Conservation (phyloP, 371 early-diverging fungal species). For the Mortierella sp. region DNA sequence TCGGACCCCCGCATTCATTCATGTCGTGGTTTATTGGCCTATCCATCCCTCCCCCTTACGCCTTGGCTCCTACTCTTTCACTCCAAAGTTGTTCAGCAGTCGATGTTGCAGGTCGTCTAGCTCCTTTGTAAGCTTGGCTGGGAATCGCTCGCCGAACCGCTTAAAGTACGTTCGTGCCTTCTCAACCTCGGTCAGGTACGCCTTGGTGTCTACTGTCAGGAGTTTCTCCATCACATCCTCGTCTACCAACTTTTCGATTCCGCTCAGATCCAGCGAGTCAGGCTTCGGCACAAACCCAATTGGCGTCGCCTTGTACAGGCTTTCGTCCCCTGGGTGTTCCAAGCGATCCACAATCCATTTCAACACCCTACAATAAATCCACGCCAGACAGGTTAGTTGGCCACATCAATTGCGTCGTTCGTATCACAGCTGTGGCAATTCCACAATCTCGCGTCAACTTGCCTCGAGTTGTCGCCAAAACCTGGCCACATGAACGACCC, state of each 20-base stretch:
- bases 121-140: constrained; percentile 53
- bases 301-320: constrained; percentile 52
- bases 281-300: constrained; percentile 56
- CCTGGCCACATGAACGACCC: constrained; percentile 59
- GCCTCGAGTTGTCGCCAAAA: constrained; percentile 56
- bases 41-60: too few relatives aligned
- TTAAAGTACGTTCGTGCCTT: constrained; percentile 56
- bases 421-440: background rate
- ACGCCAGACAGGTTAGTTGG: background rate
- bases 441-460: background rate
- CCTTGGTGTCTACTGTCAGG: constrained; percentile 40
- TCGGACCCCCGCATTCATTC: too few relatives aligned
- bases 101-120: constrained; percentile 54
- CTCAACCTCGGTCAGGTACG: constrained; percentile 52
- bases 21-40: too few relatives aligned
- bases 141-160: constrained; percentile 55
- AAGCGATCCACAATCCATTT: constrained; percentile 59
- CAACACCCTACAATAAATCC: constrained; percentile 41
- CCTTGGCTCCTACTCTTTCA: too few relatives aligned
- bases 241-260: constrained; percentile 48
- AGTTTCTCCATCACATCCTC: constrained; percentile 54
- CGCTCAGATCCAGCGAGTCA: constrained; percentile 50
- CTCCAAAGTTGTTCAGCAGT: constrained; percentile 36
- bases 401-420: too few relatives aligned
- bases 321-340: constrained; percentile 50